Evolutionary conservation across 805 yeast species (phyloP).

Genomic region (Nakazawaea peltata): DNA sequence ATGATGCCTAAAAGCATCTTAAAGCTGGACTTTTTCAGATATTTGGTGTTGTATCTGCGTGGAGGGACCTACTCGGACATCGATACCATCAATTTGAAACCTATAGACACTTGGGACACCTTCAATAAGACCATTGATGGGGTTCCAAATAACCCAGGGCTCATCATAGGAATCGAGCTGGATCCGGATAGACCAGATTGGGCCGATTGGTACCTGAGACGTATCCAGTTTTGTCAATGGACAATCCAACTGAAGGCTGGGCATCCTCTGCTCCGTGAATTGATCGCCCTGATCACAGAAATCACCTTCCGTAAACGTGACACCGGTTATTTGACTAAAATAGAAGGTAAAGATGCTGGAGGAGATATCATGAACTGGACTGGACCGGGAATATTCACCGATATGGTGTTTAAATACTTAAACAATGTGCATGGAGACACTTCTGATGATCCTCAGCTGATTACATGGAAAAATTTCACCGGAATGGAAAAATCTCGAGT

Average conservation of each 20-base stretch:
- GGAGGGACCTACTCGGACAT: conserved; percentile 94
- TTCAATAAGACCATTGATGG: conserved; percentile 20
- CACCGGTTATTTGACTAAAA: conserved; percentile 35
- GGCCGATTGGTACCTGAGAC: conserved; percentile 86
- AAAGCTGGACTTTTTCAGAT: conserved; percentile 91
- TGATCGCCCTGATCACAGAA: conserved; percentile 72
- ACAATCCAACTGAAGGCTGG: conserved; percentile 85
- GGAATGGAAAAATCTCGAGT: conserved; percentile 45
- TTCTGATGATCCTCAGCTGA: conserved; percentile 20
- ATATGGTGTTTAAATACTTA: conserved; percentile 70
- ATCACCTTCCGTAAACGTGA: conserved; percentile 52
- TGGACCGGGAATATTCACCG: conserved; percentile 95
- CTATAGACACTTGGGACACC: conserved; percentile 71
- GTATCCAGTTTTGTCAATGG: conserved; percentile 97
- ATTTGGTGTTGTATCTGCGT: conserved; percentile 75
- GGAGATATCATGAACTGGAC: conserved; percentile 90
- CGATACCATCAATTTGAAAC: conserved; percentile 73
- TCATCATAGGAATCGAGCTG: conserved; percentile 89
- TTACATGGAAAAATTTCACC: conserved; percentile 61
- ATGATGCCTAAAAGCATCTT: conserved; percentile 73
- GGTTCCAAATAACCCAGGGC: conserved; percentile 41
- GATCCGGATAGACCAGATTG: conserved; percentile 96
- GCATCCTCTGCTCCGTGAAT: conserved; percentile 79
- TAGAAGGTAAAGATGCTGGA: conserved; percentile 57
- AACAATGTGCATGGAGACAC: conserved; percentile 42